These are phyloP conservation scores for Ophiostoma australiae DNA, from an alignment of 2,329 filamentous ascomycete species.

Conservation along the genomic window DNA sequence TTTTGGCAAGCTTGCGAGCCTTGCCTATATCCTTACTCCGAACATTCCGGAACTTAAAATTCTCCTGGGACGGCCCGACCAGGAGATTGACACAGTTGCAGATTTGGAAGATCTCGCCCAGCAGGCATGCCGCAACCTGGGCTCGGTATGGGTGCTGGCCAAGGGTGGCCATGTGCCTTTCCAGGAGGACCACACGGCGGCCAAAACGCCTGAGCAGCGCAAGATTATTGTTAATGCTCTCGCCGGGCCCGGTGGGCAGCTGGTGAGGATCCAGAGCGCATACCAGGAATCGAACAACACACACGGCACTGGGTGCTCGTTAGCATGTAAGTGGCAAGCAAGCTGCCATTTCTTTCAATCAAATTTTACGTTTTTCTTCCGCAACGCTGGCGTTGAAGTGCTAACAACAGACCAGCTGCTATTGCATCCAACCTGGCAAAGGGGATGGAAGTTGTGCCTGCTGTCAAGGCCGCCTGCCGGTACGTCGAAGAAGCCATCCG, in stretches of 20 bases:
- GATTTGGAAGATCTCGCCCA: constrained; percentile 67
- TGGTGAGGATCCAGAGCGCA: constrained; percentile 60
- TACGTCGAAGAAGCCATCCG: constrained; percentile 70
- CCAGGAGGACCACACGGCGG: constrained; percentile 55
- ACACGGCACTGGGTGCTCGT: constrained; percentile 89
- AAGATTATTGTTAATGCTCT: constrained; percentile 72
- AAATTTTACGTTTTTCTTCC: background rate
- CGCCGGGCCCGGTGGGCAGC: constrained; percentile 51
- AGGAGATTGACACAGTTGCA: constrained; percentile 49
- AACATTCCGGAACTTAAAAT: constrained; percentile 71
- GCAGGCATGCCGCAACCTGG: constrained; percentile 56
- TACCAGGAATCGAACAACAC: constrained; percentile 75
- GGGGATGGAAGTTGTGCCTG: constrained; percentile 51
- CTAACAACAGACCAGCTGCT: constrained; percentile 47
- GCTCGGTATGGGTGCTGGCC: constrained; percentile 74
- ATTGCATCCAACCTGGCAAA: constrained; percentile 68
- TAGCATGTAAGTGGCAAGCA: constrained; percentile 63
- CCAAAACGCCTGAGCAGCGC: constrained; percentile 54
- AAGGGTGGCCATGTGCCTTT: constrained; percentile 92
- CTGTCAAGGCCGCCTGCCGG: constrained; percentile 62
- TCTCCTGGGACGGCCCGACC: constrained; percentile 48
- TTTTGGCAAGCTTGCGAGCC: constrained; percentile 58
- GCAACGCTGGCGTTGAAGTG: background rate
- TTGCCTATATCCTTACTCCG: constrained; percentile 66
- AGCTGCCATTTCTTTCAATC: background rate